Evolutionary conservation across 2,329 filamentous ascomycete genomes (phyloP), one percentile per base, ranked within the genome.

Genomic region (Colletotrichum orchidophilum): DNA sequence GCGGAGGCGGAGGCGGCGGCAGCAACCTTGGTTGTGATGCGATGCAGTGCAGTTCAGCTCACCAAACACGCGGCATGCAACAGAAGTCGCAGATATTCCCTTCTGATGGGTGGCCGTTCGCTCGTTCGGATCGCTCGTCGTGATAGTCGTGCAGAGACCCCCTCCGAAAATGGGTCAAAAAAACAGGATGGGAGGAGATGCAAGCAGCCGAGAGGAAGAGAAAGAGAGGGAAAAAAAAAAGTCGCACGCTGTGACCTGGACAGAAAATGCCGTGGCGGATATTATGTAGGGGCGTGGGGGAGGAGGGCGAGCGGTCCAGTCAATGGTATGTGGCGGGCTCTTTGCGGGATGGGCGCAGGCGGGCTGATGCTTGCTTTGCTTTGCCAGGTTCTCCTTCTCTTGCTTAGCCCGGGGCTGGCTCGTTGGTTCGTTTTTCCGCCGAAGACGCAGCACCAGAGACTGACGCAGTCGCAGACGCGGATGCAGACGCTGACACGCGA

Each of bases 401-500:
- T 58, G 24, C 35, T 24, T 61, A 18, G 39, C 39, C 18, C 39
- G 18, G 15, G 39, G 39, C n/a, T n/a, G 39, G 52, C 31, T 66
- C 46, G 57, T 59, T 68, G 31, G 58, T 64, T 63, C 64, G 68
- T 54, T 67, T 68, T 58, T 71, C 68, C 68, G 68, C 68, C 68
- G 58, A 71, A 67, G 55, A 70, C 50, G 50, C 49, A 67, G 63
- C 18, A 63, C n/a, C 50, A 54, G 50, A 52, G 27, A 57, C 63
- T 62, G 24, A 50, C 42, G 39, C 35, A 70, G 67, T 57, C 50
- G 63, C 63, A 70, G 68, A 53, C n/a, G 21, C 26, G 49, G 49
- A 53, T 57, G 64, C 57, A 39, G 65, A 31, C 42, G 58, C 58
- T 63, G 27, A 65, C 54, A 71, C 63, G 63, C 63, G 39, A 63